Percentiles rank a stretch among this genome's conserved stretches.
Evolutionary conservation across 345 rosid species (phyloP).

Genomic region (Salix brachista): DNA sequence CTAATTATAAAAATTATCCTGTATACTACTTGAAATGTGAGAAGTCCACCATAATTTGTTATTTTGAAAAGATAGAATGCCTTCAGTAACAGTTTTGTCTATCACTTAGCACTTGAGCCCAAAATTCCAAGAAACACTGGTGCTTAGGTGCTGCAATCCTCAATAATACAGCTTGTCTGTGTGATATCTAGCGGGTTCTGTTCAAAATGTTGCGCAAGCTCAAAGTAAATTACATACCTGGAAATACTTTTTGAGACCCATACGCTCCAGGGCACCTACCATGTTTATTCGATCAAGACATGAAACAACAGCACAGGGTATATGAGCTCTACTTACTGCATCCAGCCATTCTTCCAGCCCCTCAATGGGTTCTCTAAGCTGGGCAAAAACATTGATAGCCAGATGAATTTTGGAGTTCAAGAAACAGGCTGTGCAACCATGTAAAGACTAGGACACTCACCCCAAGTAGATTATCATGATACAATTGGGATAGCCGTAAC

Average conservation of each 20-base stretch:
- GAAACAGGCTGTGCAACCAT: not conserved
- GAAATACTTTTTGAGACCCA: conserved; percentile 80
- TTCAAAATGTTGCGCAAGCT: not conserved
- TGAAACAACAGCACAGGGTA: conserved; percentile 96
- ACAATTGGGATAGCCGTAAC: conserved; percentile 61
- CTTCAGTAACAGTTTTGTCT: too few species aligned
- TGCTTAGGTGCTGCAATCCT: too few species aligned
- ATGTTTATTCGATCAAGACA: conserved; percentile 75
- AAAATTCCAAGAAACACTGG: too few species aligned
- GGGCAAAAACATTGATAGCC: conserved; percentile 17
- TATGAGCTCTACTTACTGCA: conserved; percentile 65
- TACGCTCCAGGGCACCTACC: conserved; percentile 60
- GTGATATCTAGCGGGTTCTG: not conserved
- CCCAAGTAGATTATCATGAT: conserved; percentile 52
- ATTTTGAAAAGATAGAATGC: too few species aligned
- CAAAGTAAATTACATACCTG: conserved; percentile 45
- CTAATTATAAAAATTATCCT: too few species aligned
- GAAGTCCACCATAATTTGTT: too few species aligned
- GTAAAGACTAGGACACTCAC: conserved; percentile 40
- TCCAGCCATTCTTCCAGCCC: conserved; percentile 91
- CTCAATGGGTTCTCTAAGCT: conserved; percentile 66
- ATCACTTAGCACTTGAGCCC: too few species aligned
- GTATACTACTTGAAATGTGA: too few species aligned
- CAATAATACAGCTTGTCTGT: too few species aligned
- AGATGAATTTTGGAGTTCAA: conserved; percentile 2